Evolutionary conservation across 345 rosid species (phyloP).

Genomic region (Lepidium aucheri): DNA sequence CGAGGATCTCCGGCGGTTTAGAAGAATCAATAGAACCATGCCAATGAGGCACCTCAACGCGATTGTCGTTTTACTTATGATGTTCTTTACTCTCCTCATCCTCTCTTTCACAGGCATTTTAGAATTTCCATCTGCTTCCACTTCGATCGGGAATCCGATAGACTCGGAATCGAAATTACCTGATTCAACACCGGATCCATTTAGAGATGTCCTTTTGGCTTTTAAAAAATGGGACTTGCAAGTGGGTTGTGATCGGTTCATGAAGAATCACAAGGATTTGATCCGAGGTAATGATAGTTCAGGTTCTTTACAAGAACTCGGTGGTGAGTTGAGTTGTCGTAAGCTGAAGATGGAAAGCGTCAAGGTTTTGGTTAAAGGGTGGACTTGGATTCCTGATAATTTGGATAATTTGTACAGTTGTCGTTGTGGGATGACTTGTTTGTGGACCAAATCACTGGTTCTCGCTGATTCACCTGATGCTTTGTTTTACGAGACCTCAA

Average conservation of each 20-base stretch:
- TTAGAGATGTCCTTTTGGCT: conserved; percentile 45
- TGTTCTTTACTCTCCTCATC: conserved; percentile 53
- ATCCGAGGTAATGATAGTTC: conserved; percentile 36
- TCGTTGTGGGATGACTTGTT: conserved; percentile 78
- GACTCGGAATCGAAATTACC: background rate
- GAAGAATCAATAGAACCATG: conserved; percentile 30
- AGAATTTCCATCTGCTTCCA: conserved; percentile 55
- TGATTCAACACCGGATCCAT: conserved; percentile 40
- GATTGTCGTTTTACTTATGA: conserved; percentile 38
- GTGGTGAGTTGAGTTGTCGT: conserved; percentile 36
- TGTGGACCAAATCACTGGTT: conserved; percentile 94
- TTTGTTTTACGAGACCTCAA: conserved; percentile 66
- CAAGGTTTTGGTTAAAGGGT: conserved; percentile 73
- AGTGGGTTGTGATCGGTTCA: conserved; percentile 74
- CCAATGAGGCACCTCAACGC: conserved; percentile 52
- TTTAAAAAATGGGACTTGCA: conserved; percentile 68
- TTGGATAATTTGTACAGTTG: conserved; percentile 81
- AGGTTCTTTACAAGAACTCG: conserved; percentile 44
- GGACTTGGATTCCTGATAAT: conserved; percentile 99
- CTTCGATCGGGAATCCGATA: conserved; percentile 22
- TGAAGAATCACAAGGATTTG: conserved; percentile 29
- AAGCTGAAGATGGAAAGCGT: conserved; percentile 56
- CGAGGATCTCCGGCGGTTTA: conserved; percentile 12
- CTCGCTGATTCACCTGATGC: conserved; percentile 87
- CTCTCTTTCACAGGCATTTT: conserved; percentile 73